Percentiles rank a stretch among this genome's conserved stretches.
These are phyloP conservation scores for Xylaria sp. DNA, from an alignment of 2,329 filamentous ascomycete species.

Conservation along the genomic window DNA sequence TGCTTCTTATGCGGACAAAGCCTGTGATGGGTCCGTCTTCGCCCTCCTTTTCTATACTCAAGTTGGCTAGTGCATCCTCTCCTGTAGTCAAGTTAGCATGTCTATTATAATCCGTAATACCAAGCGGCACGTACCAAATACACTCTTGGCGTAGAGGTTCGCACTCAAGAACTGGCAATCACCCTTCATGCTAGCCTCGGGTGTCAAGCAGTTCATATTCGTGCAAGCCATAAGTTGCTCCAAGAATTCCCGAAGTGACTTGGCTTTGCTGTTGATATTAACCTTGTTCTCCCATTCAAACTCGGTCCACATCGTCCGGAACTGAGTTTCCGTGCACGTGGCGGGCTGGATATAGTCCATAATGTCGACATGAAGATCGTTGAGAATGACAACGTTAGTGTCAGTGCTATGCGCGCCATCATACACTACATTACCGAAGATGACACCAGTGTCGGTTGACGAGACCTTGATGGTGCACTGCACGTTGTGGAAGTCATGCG, in stretches of 20 bases:
- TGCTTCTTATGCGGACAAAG: slow-evolving; percentile 96
- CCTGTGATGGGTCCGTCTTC: slow-evolving; percentile 94
- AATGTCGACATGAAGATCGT: slow-evolving; percentile 97
- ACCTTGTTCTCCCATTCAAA: slow-evolving; percentile 99
- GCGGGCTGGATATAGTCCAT: slow-evolving; percentile 99
- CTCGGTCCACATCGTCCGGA: slow-evolving; percentile 99
- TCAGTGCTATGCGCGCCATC: slow-evolving; percentile 91
- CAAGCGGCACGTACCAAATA: slow-evolving; percentile 79
- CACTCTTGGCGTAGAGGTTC: slow-evolving; percentile 93
- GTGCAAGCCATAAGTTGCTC: slow-evolving; percentile 95
- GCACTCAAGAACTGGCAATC: slow-evolving; percentile 98
- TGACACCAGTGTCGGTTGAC: slow-evolving; percentile 96
- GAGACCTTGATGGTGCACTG: slow-evolving; percentile 99
- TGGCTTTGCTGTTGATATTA: slow-evolving; percentile 98
- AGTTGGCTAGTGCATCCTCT: slow-evolving; percentile 95
- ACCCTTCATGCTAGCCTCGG: slow-evolving; percentile 93
- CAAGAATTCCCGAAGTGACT: slow-evolving; percentile 88
- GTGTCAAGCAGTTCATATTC: slow-evolving; percentile 98
- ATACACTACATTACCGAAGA: slow-evolving; percentile 98
- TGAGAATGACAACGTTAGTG: slow-evolving; percentile 95
- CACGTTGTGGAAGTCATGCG: slow-evolving; percentile 97
- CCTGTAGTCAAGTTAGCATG: slow-evolving; percentile 60
- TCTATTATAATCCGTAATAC: background rate
- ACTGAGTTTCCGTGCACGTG: slow-evolving; percentile 95
- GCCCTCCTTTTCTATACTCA: slow-evolving; percentile 97